Evolutionary conservation across 176 grass and related monocot species (phyloP).

Genomic region (Oryza australiensis): DNA sequence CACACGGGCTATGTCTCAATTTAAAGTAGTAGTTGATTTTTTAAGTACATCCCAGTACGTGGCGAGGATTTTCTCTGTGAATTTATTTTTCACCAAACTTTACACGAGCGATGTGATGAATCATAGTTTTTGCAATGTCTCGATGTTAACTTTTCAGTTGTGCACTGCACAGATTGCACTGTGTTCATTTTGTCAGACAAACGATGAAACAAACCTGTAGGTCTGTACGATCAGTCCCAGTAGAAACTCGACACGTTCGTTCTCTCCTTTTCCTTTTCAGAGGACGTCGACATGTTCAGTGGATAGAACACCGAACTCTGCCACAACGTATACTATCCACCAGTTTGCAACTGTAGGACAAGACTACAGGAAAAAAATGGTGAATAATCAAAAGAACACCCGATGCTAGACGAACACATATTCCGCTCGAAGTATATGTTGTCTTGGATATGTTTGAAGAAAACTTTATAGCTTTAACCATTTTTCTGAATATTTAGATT

Average conservation of each 20-base stretch:
- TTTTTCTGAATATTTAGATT: background rate
- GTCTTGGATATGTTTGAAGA: background rate
- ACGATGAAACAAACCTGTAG: slow-evolving; percentile 27
- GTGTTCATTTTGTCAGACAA: slow-evolving; percentile 23
- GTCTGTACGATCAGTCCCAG: slow-evolving; percentile 1
- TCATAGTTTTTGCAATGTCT: background rate
- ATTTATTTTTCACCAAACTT: background rate
- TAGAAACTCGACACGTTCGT: slow-evolving; percentile 30
- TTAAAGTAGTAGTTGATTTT: no score
- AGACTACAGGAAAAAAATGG: no score
- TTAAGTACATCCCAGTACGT: no score
- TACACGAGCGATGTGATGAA: background rate
- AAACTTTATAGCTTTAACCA: background rate
- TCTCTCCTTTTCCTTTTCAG: slow-evolving; percentile 5
- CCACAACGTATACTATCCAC: background rate
- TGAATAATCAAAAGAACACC: slow-evolving; percentile 2
- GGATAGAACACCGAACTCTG: background rate
- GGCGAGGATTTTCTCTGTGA: background rate
- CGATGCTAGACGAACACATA: background rate
- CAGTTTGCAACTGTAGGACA: background rate
- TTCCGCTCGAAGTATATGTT: background rate
- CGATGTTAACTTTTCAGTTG: background rate
- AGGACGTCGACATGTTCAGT: slow-evolving; percentile 28
- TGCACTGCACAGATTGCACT: background rate
- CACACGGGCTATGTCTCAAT: no score